These are phyloP conservation scores for Cercospora nicotianae DNA, from an alignment of 2,329 filamentous ascomycete genomes.

Conservation along the genomic window DNA sequence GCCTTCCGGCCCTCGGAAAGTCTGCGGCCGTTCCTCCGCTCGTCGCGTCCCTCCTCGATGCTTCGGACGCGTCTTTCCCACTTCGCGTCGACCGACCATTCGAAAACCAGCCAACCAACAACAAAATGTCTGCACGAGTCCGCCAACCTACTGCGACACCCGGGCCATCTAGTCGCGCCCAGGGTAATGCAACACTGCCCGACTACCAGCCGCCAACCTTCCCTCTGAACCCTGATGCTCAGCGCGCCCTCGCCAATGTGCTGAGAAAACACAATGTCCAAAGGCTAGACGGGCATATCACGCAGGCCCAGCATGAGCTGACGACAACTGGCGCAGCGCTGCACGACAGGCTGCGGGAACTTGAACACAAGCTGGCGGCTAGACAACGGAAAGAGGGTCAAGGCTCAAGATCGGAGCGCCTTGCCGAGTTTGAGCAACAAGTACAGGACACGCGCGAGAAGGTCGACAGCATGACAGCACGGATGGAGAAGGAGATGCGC, in stretches of 20 bases:
- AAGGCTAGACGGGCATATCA: slow-evolving; percentile 52
- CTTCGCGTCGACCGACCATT: background rate
- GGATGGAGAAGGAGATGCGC: slow-evolving; percentile 60
- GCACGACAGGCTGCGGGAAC: slow-evolving; percentile 55
- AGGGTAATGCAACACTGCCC: slow-evolving; percentile 40
- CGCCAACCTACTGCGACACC: slow-evolving; percentile 15
- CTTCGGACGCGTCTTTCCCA: background rate
- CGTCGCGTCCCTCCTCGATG: background rate
- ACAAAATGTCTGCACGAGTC: slow-evolving; percentile 13
- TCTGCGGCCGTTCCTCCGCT: background rate
- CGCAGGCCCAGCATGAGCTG: slow-evolving; percentile 49
- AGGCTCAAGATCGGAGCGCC: slow-evolving; percentile 38
- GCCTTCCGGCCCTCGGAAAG: background rate
- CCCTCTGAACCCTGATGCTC: slow-evolving; percentile 51
- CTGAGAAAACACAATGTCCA: slow-evolving; percentile 44
- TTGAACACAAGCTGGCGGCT: slow-evolving; percentile 34
- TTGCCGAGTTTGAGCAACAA: slow-evolving; percentile 42
- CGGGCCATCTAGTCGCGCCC: slow-evolving; percentile 5
- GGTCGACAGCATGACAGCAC: slow-evolving; percentile 54
- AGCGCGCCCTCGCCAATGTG: slow-evolving; percentile 50
- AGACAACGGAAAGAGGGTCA: slow-evolving; percentile 35
- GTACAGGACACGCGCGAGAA: slow-evolving; percentile 45
- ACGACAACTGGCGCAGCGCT: slow-evolving; percentile 53
- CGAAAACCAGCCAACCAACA: background rate
- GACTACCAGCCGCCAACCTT: slow-evolving; percentile 56